A percentile compares a stretch with the other conserved stretches of the same genome.
These are phyloP conservation scores for Begonia fuchsioides DNA, from an alignment of 306 rosid genomes.

Conservation along the genomic window DNA sequence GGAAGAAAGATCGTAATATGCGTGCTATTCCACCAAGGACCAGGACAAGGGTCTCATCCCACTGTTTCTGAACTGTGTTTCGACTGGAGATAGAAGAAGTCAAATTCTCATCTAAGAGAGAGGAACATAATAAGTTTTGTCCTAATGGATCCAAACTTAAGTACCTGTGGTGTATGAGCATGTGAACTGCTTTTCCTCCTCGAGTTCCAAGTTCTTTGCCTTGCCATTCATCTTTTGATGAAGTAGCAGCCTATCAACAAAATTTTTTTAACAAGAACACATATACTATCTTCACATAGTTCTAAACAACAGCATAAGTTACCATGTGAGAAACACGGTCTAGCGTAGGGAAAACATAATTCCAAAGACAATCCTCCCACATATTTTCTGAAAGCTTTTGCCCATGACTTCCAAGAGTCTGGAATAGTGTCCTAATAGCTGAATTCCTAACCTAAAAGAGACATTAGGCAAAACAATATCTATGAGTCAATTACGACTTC, in stretches of 20 bases:
- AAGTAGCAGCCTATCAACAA: conserved; percentile 70
- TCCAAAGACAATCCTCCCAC: conserved; percentile 98
- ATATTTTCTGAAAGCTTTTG: conserved; percentile 75
- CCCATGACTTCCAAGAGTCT: conserved; percentile 82
- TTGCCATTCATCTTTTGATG: conserved; percentile 94
- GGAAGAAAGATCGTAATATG: conserved; percentile 74
- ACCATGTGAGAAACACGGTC: conserved; percentile 95
- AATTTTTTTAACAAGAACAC: conserved; percentile 6
- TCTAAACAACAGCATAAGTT: conserved; percentile 21
- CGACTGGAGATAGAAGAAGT: conserved; percentile 56
- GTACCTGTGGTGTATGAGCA: conserved; percentile 98
- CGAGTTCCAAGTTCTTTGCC: conserved; percentile 98
- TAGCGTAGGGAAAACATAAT: conserved; percentile 77
- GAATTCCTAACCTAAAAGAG: conserved; percentile 77
- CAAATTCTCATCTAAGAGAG: not conserved
- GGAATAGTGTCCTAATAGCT: conserved; percentile 90
- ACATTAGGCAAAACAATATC: conserved; percentile 2
- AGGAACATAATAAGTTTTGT: not conserved
- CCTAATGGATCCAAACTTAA: conserved; percentile 8
- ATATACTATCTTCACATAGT: not conserved
- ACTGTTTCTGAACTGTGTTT: conserved; percentile 96
- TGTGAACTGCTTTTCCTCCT: conserved; percentile 96
- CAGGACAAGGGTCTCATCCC: conserved; percentile 94
- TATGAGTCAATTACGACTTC: not conserved
- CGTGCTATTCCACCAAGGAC: conserved; percentile 94